These are phyloP conservation scores for Metarhizium brunneum DNA, from an alignment of 2,329 filamentous ascomycete genomes.

Conservation along the genomic window DNA sequence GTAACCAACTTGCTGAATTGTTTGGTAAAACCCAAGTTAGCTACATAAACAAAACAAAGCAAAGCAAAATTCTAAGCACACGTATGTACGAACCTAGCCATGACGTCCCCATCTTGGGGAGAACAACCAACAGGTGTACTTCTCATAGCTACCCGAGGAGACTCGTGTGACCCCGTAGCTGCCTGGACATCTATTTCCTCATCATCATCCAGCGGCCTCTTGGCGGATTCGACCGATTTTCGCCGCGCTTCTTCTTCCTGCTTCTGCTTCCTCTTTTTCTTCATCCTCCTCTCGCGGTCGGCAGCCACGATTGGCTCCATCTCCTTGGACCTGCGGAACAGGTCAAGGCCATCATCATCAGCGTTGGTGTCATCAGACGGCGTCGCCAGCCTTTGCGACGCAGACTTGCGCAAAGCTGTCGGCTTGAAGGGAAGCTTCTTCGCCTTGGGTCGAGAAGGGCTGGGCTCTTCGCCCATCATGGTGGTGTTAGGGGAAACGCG, in stretches of 20 bases:
- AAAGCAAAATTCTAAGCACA: not conserved
- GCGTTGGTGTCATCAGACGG: conserved; percentile 5
- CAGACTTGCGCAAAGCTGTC: conserved; percentile 29
- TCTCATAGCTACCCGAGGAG: not conserved
- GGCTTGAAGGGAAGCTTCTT: conserved; percentile 42
- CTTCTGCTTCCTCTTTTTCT: conserved; percentile 16
- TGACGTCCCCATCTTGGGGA: not conserved
- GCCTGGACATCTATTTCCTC: conserved; percentile 8
- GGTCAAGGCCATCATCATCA: conserved; percentile 29
- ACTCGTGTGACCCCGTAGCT: not conserved
- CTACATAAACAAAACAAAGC: no score
- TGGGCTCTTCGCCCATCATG: conserved; percentile 22
- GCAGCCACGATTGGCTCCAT: conserved; percentile 36
- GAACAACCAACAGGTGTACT: not conserved
- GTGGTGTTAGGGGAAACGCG: not conserved
- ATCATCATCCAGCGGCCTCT: conserved; percentile 13
- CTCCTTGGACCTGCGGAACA: conserved; percentile 42
- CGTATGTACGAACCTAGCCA: not conserved
- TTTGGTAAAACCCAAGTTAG: conserved; percentile 10
- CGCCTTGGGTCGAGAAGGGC: conserved; percentile 19
- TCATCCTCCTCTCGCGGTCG: conserved; percentile 25
- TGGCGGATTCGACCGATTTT: conserved; percentile 9
- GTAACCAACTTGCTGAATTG: conserved; percentile 18
- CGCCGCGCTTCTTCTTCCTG: conserved; percentile 14
- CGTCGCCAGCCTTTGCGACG: conserved; percentile 8